Conservation (phyloP, 768 basidiomycete genomes). For the Pisolithus microcarpus region DNA sequence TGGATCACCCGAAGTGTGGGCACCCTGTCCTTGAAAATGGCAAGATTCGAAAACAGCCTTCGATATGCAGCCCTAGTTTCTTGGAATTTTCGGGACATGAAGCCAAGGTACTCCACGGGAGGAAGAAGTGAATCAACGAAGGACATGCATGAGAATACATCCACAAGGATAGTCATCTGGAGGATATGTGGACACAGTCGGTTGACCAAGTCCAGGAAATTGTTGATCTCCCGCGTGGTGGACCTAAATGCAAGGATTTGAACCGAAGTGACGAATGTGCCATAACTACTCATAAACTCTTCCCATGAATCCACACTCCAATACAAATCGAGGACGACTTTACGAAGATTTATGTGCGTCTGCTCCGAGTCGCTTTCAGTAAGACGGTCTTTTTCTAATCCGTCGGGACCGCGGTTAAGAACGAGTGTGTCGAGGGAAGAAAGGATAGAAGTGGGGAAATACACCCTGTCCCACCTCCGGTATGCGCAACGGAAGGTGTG, state of each 20-base stretch:
- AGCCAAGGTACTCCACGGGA: constrained; percentile 12
- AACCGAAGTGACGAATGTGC: constrained; percentile 14
- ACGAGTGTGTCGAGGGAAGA: constrained; percentile 12
- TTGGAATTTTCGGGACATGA: constrained; percentile 5
- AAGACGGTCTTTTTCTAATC: too few species aligned
- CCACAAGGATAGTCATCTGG: constrained; percentile 13
- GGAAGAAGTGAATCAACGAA: constrained; percentile 4
- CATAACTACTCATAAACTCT: constrained; percentile 9
- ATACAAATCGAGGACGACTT: constrained; percentile 12
- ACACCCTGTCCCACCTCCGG: not conserved
- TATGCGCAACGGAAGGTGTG: not conserved
- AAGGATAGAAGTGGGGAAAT: not conserved
- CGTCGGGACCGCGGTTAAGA: not conserved
- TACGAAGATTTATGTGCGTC: constrained; percentile 7
- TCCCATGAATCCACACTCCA: constrained; percentile 2
- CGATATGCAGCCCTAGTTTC: constrained; percentile 1
- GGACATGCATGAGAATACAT: constrained; percentile 1
- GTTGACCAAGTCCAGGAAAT: constrained; percentile 6
- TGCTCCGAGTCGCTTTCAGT: not conserved
- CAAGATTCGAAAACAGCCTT: constrained; percentile 9
- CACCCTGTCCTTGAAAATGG: constrained; percentile 1
- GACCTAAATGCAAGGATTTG: constrained; percentile 1
- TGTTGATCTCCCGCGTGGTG: not conserved
- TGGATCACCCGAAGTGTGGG: constrained; percentile 19
- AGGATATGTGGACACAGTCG: constrained; percentile 12